Conservation (phyloP, 2,329 filamentous ascomycete genomes). For the Dryadomyces quercivorus region DNA sequence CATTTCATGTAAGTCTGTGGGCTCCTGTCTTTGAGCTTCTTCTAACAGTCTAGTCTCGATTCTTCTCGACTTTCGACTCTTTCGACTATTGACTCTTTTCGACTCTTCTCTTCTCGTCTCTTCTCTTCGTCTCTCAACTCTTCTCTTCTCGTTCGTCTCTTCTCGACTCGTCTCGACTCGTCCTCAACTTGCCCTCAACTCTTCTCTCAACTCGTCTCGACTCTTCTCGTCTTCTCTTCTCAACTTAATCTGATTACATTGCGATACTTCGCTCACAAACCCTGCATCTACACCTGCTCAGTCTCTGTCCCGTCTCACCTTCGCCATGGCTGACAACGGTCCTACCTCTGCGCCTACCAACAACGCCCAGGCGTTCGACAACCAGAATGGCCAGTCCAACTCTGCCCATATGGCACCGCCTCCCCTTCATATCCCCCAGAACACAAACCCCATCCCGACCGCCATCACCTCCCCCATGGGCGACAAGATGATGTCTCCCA, state of each 20-base stretch:
- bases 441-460: conserved; percentile 89
- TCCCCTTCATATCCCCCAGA: conserved; percentile 86
- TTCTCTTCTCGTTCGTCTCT: too few species aligned
- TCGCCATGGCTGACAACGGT: conserved; percentile 67
- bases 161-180: too few species aligned
- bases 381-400: conserved; percentile 59
- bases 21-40: too few species aligned
- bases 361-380: conserved; percentile 65
- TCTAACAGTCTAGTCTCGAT: not conserved
- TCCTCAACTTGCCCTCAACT: too few species aligned
- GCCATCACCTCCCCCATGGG: conserved; percentile 81
- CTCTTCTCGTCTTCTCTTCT: too few species aligned
- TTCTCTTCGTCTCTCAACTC: too few species aligned
- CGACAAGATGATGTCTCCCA: conserved; percentile 68
- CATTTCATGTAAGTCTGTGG: not conserved
- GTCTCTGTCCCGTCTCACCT: not conserved
- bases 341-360: conserved; percentile 50
- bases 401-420: conserved; percentile 77
- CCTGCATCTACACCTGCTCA: conserved; percentile 3
- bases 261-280: too few species aligned
- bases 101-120: too few species aligned
- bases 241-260: too few species aligned
- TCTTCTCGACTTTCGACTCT: too few species aligned
- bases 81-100: too few species aligned
- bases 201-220: too few species aligned